Conservation (phyloP, 345 rosid species). For the Isatis tinctoria region DNA sequence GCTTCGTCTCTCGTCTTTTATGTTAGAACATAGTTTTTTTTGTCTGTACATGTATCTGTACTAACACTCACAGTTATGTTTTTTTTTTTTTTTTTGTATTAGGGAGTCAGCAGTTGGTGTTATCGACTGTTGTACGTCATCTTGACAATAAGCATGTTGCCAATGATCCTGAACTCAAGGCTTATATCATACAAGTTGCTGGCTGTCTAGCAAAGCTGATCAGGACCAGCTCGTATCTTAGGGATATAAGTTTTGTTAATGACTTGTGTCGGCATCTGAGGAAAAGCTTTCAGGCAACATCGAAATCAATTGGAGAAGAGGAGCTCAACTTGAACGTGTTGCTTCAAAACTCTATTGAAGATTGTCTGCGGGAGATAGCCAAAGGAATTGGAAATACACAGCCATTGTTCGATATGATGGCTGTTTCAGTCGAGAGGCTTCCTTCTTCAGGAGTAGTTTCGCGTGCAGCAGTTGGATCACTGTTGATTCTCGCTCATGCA, state of each 20-base stretch:
- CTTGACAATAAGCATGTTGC: slow-evolving; percentile 83
- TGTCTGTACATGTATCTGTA: not conserved
- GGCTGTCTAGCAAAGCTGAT: slow-evolving; percentile 74
- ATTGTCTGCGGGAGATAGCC: slow-evolving; percentile 85
- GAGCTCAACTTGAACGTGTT: slow-evolving; percentile 55
- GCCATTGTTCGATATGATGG: slow-evolving; percentile 74
- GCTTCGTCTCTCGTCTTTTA: not conserved
- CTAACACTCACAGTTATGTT: slow-evolving; percentile 13
- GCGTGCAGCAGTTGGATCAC: slow-evolving; percentile 69
- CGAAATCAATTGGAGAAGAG: slow-evolving; percentile 61
- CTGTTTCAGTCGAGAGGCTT: slow-evolving; percentile 73
- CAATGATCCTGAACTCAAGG: slow-evolving; percentile 75
- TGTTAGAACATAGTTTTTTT: not conserved
- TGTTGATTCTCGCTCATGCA: slow-evolving; percentile 77
- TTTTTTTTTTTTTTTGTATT: slow-evolving; percentile 27
- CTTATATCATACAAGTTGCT: slow-evolving; percentile 66
- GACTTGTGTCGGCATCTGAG: slow-evolving; percentile 94
- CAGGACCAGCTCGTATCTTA: slow-evolving; percentile 54
- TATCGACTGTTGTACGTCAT: slow-evolving; percentile 76
- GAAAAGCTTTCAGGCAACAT: slow-evolving; percentile 78
- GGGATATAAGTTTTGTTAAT: slow-evolving; percentile 73
- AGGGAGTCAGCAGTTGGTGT: slow-evolving; percentile 75
- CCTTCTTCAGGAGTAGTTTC: slow-evolving; percentile 78
- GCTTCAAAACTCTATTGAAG: slow-evolving; percentile 88
- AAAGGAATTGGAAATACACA: slow-evolving; percentile 71